Conservation (phyloP, 2,329 filamentous ascomycete genomes). For the Tolypocladium capitatum region DNA sequence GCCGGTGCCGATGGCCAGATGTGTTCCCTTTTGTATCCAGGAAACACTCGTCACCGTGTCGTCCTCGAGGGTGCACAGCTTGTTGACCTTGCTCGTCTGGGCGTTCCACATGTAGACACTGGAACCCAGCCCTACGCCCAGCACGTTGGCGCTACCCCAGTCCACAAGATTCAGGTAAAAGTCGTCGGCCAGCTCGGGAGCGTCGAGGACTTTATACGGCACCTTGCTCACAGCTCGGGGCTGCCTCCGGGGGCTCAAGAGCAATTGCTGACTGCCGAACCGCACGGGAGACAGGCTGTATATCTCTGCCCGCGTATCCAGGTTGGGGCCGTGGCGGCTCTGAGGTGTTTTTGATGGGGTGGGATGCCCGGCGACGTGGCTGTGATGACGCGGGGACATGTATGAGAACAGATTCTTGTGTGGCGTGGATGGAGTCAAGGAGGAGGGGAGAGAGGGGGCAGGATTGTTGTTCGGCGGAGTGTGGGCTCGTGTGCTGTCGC, state of each 20-base stretch:
- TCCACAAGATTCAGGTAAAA: conserved; percentile 97
- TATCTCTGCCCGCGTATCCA: conserved; percentile 82
- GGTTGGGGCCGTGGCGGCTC: conserved; percentile 72
- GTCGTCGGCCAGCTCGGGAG: conserved; percentile 88
- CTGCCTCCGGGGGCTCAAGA: conserved; percentile 78
- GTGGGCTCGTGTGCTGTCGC: conserved; percentile 59
- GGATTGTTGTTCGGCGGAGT: conserved; percentile 63
- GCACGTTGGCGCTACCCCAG: conserved; percentile 89
- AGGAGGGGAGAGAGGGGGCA: conserved; percentile 51
- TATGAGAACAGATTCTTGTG: conserved; percentile 97
- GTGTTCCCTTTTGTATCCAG: conserved; percentile 96
- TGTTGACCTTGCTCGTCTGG: conserved; percentile 77
- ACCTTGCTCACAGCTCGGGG: conserved; percentile 89
- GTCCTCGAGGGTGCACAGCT: conserved; percentile 82
- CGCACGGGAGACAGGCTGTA: conserved; percentile 94
- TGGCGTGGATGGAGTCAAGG: conserved; percentile 82
- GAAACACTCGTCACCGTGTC: conserved; percentile 94
- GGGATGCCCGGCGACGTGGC: conserved; percentile 61
- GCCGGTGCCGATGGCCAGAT: conserved; percentile 87
- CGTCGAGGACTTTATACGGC: conserved; percentile 94
- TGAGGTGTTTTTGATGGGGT: conserved; percentile 84
- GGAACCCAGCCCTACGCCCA: conserved; percentile 82
- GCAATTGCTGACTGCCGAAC: conserved; percentile 83
- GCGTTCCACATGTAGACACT: conserved; percentile 99
- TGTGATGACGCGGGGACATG: conserved; percentile 60